Percentiles rank a stretch among this genome's conserved stretches.
Evolutionary conservation across 345 rosid species (phyloP).

Genomic region (Salix koriyanagi): DNA sequence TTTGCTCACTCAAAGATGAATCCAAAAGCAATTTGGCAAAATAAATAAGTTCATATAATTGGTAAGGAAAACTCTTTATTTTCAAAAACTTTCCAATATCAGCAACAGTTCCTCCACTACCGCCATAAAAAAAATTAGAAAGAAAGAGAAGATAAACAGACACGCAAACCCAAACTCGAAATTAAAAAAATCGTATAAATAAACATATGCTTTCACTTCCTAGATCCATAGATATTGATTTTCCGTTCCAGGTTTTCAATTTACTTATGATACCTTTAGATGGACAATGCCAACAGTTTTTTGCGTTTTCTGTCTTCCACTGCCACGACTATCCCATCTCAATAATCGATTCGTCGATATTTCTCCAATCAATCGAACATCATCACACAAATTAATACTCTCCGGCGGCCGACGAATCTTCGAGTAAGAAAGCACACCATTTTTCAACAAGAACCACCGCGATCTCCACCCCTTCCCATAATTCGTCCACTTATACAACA

Average conservation of each 20-base stretch:
- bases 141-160: neutral
- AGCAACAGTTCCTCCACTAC: conserved; percentile 17
- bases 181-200: neutral
- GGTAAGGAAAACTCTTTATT: conserved; percentile 16
- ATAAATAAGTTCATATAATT: too few species aligned
- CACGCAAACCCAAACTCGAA: neutral
- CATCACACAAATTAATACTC: conserved; percentile 48
- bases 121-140: conserved; percentile 13
- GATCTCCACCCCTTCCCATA: conserved; percentile 99
- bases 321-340: conserved; percentile 49
- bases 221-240: neutral
- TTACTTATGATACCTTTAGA: conserved; percentile 52
- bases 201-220: neutral
- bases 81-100: conserved; percentile 17
- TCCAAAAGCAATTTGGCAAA: conserved; percentile 19
- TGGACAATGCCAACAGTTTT: conserved; percentile 80
- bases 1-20: neutral
- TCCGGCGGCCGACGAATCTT: conserved; percentile 69
- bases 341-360: conserved; percentile 51
- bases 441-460: conserved; percentile 79
- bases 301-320: conserved; percentile 40
- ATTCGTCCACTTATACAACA: conserved; percentile 93
- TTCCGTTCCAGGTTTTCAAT: neutral
- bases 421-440: conserved; percentile 77
- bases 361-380: conserved; percentile 75